Evolutionary conservation across 176 grass and related monocot species (phyloP).

Genomic region (Aegilops speltoides): DNA sequence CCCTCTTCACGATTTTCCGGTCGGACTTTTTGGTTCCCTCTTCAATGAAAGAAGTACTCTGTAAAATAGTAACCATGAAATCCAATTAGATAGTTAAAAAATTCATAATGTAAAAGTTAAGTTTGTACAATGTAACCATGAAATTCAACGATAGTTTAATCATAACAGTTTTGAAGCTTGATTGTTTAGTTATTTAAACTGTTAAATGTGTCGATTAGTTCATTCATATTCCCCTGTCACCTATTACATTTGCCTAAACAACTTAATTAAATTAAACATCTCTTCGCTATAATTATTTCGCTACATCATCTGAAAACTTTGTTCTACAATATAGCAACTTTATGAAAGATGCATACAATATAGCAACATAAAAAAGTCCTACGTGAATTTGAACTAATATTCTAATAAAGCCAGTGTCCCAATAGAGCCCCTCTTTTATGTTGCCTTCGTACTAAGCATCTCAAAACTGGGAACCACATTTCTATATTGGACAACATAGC

Average conservation of each 20-base stretch:
- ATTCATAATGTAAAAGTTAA: background rate
- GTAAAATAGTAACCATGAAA: too few species aligned
- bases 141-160: slow-evolving; percentile 1
- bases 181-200: background rate
- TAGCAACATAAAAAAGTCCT: too few species aligned
- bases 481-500: too few species aligned
- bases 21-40: too few species aligned
- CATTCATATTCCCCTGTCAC: background rate
- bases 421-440: too few species aligned
- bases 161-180: background rate
- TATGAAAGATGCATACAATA: too few species aligned
- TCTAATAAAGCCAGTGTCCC: too few species aligned
- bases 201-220: background rate
- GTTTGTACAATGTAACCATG: background rate
- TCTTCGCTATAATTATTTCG: background rate
- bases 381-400: too few species aligned
- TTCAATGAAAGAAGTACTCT: background rate
- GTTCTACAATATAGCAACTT: too few species aligned
- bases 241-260: background rate
- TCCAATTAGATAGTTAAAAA: too few species aligned
- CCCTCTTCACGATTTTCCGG: slow-evolving; percentile 44
- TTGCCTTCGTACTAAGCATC: too few species aligned
- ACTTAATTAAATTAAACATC: background rate
- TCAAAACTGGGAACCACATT: too few species aligned
- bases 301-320: background rate